Base-by-base conservation (phyloP, 257 asterid species). In the Solanum dulcamara region DNA sequence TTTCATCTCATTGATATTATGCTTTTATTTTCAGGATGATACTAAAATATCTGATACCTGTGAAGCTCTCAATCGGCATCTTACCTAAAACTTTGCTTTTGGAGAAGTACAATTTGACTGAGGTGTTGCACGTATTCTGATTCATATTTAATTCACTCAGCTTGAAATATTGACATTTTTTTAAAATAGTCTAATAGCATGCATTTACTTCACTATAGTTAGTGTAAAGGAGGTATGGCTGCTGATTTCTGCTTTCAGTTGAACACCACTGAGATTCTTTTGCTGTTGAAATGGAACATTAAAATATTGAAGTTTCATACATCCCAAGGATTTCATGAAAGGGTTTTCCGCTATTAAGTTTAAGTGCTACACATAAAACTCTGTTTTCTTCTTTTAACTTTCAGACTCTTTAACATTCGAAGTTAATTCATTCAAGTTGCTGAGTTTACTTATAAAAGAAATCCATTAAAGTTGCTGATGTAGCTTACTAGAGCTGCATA, bases 11-110 rank as follows among this genome's bases (percentile, higher is more conserved):
- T 77, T 11, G 42, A 50, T 48, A 22, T 26, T 28, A 48, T 48
- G 62, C 42, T 13, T 75, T 77, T 77, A 20, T 18, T 79, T 83
- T 44, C 89, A 95, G 99, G 94, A 94, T 96, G 99, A 95, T 96
- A 50, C 92, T 96, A 86, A 96, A 95, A 86, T 96, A 94, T 90
- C 90, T 95, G 85, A 91, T 95, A 87, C 98, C 99, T 71, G 98
- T 96, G 85, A 96, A 96, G 93, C 94, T 96, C 86, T 96, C 99
- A 15, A 91, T 93, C 40, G 97, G 98, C 87, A 93, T 93, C 90
- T 87, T 96, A 85, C 98, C 98, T 20, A 85, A 71, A 48, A 81
- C 86, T 7, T 86, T 40, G 22, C 94, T 96, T 70, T 97, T 96
- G 85, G 92, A 92, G 89, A 93, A 90, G 91, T 96, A 89, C 87